Conservation (phyloP, 2,329 filamentous ascomycete species). For the Nothomitra cinnamomea region DNA sequence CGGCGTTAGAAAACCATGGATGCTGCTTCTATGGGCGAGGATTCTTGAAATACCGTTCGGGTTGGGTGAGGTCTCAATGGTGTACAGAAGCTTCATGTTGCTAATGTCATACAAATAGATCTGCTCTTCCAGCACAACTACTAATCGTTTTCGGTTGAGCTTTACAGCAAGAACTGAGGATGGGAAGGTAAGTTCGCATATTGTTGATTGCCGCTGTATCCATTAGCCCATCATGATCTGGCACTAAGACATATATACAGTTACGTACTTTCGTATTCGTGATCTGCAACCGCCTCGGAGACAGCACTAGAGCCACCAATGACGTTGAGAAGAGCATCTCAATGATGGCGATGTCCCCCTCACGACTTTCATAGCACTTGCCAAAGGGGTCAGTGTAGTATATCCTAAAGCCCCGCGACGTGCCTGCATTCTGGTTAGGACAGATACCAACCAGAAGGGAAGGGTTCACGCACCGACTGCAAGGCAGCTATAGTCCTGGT, state of each 20-base stretch:
- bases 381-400: constrained; percentile 94
- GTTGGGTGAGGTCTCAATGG: constrained; percentile 87
- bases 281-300: constrained; percentile 81
- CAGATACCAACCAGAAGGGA: constrained; percentile 7
- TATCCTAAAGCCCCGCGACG: constrained; percentile 84
- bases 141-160: constrained; percentile 82
- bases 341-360: constrained; percentile 87
- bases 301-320: constrained; percentile 81
- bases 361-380: constrained; percentile 85
- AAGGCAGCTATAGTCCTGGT: constrained; percentile 95
- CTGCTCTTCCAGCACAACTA: constrained; percentile 85
- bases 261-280: constrained; percentile 79
- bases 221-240: not conserved
- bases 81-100: constrained; percentile 90
- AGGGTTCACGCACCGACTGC: constrained; percentile 56
- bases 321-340: constrained; percentile 99
- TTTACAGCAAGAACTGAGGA: constrained; percentile 90
- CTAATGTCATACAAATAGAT: constrained; percentile 98
- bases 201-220: constrained; percentile 53
- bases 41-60: constrained; percentile 42
- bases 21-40: not conserved
- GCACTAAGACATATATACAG: too few relatives aligned
- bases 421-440: constrained; percentile 38
- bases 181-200: constrained; percentile 96
- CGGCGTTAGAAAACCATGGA: constrained; percentile 11